Evolutionary conservation across 83 land plant genomes (phyloP), one percentile per base, ranked within the genome.

Genomic region (Thuja plicata): DNA sequence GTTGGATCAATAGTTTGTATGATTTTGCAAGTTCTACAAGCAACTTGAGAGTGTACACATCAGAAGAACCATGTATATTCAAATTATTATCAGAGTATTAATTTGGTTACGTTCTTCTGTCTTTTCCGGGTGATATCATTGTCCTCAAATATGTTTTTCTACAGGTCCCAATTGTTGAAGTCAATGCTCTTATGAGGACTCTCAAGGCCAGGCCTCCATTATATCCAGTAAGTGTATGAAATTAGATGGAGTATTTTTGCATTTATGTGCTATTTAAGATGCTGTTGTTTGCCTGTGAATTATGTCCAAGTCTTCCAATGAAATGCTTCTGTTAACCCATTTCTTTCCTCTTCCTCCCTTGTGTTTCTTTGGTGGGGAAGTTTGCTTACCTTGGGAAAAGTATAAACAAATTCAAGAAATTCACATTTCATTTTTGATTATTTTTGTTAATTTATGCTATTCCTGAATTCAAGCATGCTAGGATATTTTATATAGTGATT

Each of bases 161-260:
- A 76, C 93, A 98, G 99, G 99, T 96, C 87, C 95, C 99, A 48
- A 92, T 90, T 89, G 99, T 97, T 77, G 99, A 98, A 88, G 95
- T 95, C 12, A 98, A 98, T 93, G 93, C 97, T 17, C 91, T 98
- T 74, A 98, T 98, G 99, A 94, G 89, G 87, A 95, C 96, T 86
- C 95, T 98, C 88, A 95, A 95, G 50, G 97, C 97, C 92, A 95
- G 90, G 87, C 98, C 99, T 62, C 89, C 96, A 50, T 54, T 97
- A 84, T 96, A 95, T 86, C 95, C 99, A 76, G 99, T 98, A 95
- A 90, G 98, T 89, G 66, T 89, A n/a, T n/a, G 27, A 77, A 5
- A 32, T 21, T 78, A 32, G 15, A 27, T 76, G 38, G 79, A 34
- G 79, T 76, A 12, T 34, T 76, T 50, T 30, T 10, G 19, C 27